Base-by-base conservation (phyloP, 1,284 basidiomycete genomes). In the Trichosporon ovoides region DNA sequence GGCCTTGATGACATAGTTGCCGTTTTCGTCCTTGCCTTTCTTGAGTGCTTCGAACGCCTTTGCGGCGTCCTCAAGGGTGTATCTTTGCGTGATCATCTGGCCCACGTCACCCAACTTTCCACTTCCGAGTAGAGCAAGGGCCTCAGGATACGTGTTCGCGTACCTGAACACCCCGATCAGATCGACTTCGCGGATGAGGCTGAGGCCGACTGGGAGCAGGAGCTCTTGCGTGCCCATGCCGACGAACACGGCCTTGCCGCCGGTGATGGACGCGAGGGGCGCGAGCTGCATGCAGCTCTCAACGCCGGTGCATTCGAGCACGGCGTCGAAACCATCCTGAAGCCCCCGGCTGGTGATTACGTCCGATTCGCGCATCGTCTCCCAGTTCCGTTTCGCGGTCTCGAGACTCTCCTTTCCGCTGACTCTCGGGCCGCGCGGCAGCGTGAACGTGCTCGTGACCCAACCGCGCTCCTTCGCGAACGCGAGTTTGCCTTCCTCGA, bases 201-300 rank as follows among this genome's bases (percentile, higher is more conserved):
- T 89, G 19, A 84, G 83, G 31, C 87, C 87, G 57, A 92, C 82
- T n/a, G 94, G 93, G 52, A 95, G 81, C 61, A 83, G 81, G 59
- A 89, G 84, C 69, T 87, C 88, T 62, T 86, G 84, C 19, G 89
- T 85, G 65, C 94, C 94, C 94, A 98, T 98, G 33, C 94, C 94
- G 67, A 98, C 85, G 68, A 92, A 88, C 80, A 92, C 87, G 56
- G 95, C 88, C 73, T 88, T 89, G 43, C 90, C 89, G 54, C 92
- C 93, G 6, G 89, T 81, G 24, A 48, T 20, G 31, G 46, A 22
- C 6, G 55, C 52, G n/a, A 51, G 49, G 19, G 37, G 60, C 56
- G 87, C 86, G 83, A 90, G 86, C 73, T 93, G 89, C 73, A 93
- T 91, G 72, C 88, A 91, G 31, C 84, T 81, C 75, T 94, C 91